A percentile compares a stretch with the other conserved stretches of the same genome.
Conservation (phyloP, 306 rosid species). For the Vigna nakashimae region DNA sequence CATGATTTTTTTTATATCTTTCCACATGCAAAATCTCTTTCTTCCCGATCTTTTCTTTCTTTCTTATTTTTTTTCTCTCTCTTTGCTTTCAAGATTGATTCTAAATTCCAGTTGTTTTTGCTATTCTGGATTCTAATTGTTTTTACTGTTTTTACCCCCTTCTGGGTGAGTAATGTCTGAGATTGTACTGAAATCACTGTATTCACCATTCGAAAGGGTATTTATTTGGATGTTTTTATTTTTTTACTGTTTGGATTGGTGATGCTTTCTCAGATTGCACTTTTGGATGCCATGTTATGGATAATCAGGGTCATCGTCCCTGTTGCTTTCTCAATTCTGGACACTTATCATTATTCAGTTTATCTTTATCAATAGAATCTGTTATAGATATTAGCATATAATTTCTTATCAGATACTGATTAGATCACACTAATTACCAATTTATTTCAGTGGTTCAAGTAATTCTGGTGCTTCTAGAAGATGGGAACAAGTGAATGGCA, state of each 20-base stretch:
- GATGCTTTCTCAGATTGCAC: constrained; percentile 15
- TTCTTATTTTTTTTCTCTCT: background rate
- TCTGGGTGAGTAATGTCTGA: constrained; percentile 17
- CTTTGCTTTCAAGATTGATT: constrained; percentile 9
- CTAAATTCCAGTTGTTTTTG: background rate
- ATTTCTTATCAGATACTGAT: constrained; percentile 19
- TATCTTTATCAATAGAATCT: background rate
- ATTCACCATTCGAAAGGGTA: background rate
- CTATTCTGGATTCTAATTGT: background rate
- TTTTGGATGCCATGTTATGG: background rate
- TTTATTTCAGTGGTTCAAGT: constrained; percentile 31
- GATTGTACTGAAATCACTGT: background rate
- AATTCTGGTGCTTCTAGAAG: constrained; percentile 26
- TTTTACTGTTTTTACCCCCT: background rate
- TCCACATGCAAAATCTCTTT: constrained; percentile 7
- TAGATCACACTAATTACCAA: constrained; percentile 23
- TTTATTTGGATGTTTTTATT: constrained; percentile 11
- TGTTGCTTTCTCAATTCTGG: background rate
- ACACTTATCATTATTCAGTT: background rate
- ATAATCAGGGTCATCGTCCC: background rate
- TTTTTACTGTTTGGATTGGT: constrained; percentile 5
- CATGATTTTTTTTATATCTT: background rate
- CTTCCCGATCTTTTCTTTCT: background rate
- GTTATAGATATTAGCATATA: constrained; percentile 2
- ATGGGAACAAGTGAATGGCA: constrained; percentile 85